Evolutionary conservation across 495 filamentous ascomycete species (phyloP).

Genomic region (Neurospora sp.): DNA sequence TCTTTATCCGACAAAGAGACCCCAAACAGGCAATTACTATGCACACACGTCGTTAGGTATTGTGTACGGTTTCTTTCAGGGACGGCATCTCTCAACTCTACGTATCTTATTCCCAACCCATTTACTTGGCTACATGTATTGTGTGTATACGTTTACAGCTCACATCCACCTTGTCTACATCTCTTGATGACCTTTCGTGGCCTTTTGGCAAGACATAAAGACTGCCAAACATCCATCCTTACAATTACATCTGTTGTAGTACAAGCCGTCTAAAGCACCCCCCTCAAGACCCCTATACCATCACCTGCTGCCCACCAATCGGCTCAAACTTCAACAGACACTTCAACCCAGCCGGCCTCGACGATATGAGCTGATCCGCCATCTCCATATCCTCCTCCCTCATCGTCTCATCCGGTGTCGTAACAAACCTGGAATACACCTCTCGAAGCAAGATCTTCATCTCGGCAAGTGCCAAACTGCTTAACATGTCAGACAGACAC

Average conservation of each 20-base stretch:
- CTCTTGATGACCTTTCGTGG: no score
- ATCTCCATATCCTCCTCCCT: conserved; percentile 41
- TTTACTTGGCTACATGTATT: no score
- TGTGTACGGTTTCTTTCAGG: not conserved
- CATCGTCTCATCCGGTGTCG: conserved; percentile 44
- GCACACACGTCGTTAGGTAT: not conserved
- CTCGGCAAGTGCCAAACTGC: conserved; percentile 52
- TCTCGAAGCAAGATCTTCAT: conserved; percentile 53
- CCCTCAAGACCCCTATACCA: not conserved
- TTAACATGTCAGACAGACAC: conserved; percentile 8
- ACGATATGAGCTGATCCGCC: conserved; percentile 52
- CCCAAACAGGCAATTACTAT: not conserved
- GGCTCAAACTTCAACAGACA: conserved; percentile 38
- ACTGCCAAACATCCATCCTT: no score
- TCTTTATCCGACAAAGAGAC: not conserved
- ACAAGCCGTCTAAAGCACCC: no score
- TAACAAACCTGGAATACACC: conserved; percentile 48
- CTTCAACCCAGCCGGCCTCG: conserved; percentile 43
- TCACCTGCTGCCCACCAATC: not conserved
- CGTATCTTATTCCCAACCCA: no score
- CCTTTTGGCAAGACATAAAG: no score
- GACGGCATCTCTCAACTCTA: not conserved
- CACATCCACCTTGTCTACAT: no score
- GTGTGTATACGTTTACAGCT: no score
- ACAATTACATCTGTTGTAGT: no score